A percentile compares a stretch with the other conserved stretches of the same genome.
Conservation (phyloP, 805 yeast species). For the Maudiozyma turicensis region DNA sequence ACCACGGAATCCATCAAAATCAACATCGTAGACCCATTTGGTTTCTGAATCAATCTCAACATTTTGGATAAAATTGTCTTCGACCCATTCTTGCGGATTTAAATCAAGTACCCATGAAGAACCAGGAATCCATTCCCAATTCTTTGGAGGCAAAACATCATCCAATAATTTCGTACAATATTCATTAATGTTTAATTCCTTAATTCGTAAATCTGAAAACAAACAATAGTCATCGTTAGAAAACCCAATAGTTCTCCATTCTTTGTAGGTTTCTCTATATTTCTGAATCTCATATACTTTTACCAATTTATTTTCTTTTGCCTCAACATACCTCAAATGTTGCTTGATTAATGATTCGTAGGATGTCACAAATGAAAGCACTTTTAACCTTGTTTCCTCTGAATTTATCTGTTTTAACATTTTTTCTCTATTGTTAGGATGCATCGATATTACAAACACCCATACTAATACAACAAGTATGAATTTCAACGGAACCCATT, state of each 20-base stretch:
- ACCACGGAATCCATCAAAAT: conserved; percentile 24
- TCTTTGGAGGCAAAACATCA: conserved; percentile 45
- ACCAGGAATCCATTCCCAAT: conserved; percentile 42
- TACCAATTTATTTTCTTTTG: conserved; percentile 40
- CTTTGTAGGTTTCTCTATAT: conserved; percentile 37
- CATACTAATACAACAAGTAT: conserved; percentile 38
- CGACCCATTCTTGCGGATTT: conserved; percentile 56
- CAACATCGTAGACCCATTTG: conserved; percentile 76
- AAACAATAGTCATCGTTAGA: conserved; percentile 44
- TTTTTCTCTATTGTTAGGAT: conserved; percentile 44
- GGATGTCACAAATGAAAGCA: conserved; percentile 39
- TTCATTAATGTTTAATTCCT: conserved; percentile 16
- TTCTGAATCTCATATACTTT: conserved; percentile 63
- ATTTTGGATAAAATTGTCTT: conserved; percentile 39
- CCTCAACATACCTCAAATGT: conserved; percentile 33
- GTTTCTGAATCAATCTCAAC: conserved; percentile 61
- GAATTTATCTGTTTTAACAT: conserved; percentile 42
- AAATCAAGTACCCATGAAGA: conserved; percentile 62
- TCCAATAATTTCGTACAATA: conserved; percentile 16
- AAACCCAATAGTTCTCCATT: conserved; percentile 59
- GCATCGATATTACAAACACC: conserved; percentile 36
- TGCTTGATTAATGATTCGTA: conserved; percentile 36
- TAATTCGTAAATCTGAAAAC: conserved; percentile 35
- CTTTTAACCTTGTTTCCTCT: conserved; percentile 52
- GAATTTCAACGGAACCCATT: conserved; percentile 31